Evolutionary conservation across 345 rosid genomes (phyloP), one percentile per base, ranked within the genome.

Genomic region (Lumnitzera racemosa): DNA sequence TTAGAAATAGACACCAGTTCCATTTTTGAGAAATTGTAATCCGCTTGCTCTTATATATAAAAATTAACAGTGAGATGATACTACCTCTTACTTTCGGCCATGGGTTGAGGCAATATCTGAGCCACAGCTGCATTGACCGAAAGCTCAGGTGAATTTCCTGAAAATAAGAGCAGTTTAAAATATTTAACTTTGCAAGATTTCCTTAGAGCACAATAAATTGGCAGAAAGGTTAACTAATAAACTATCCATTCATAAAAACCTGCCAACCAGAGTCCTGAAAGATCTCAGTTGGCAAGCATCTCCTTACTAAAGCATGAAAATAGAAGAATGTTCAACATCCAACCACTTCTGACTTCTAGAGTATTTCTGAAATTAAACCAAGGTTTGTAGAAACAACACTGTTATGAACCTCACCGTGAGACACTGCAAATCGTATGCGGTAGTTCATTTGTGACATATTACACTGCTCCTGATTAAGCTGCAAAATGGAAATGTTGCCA

Each of bases 21-120:
- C 7, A 36, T 36, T 36, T 36, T 9, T 36, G 43, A 36, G 43
- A 36, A 36, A 7, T 36, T 5, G 9, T 36, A 9, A 36, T 36
- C 43, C 43, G 2, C 43, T 36, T 9, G 11, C 43, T 36, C 43
- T 9, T 36, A 36, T 49, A 2, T 54, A 53, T n/a, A 5, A 56
- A 46, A 23, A 51, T 29, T 12, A 43, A 51, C 43, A 36, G 43
- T 36, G 51, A 63, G 53, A 55, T 36, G 51, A 63, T 51, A 55
- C 49, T 70, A 88, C 98, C 98, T 89, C 77, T 77, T 92, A 70
- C 80, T 89, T 75, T 89, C 96, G 72, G 94, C 84, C 53, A 77
- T 67, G 58, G 94, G 90, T 55, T 82, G 91, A 67, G 90, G 90
- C 70, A 92, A 61, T 53, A 84, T 73, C 56, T 73, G 71, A 47